Evolutionary conservation across 768 basidiomycete genomes (phyloP).

Genomic region (Lactifluus echinatus): DNA sequence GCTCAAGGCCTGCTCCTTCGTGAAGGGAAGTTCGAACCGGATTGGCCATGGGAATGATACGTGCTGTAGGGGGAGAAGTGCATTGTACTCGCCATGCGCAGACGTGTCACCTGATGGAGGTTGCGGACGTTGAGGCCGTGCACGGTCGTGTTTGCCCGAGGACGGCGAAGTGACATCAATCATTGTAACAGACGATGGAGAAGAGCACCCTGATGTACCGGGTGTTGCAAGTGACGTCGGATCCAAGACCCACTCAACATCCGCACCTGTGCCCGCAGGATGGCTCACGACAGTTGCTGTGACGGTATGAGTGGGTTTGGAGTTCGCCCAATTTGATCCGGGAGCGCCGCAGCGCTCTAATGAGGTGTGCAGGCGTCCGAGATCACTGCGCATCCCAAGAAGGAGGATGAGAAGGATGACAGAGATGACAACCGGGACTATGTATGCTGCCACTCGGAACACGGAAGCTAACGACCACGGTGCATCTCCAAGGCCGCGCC

Average conservation of each 20-base stretch:
- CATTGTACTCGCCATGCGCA: constrained; percentile 14
- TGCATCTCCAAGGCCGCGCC: not conserved
- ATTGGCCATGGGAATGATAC: constrained; percentile 26
- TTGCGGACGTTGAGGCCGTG: not conserved
- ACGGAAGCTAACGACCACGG: not conserved
- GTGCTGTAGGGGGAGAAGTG: constrained; percentile 24
- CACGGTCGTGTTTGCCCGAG: constrained; percentile 20
- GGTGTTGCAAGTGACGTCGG: not conserved
- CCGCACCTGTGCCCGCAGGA: not conserved
- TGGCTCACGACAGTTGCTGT: constrained; percentile 31
- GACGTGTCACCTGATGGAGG: constrained; percentile 24
- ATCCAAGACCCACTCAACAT: not conserved
- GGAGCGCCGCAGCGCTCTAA: constrained; percentile 24
- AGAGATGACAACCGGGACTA: constrained; percentile 26
- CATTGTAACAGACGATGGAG: constrained; percentile 9
- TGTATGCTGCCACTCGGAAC: constrained; percentile 18
- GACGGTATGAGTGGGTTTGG: constrained; percentile 26
- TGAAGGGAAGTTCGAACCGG: constrained; percentile 30
- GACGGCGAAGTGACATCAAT: constrained; percentile 14
- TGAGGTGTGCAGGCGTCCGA: constrained; percentile 25
- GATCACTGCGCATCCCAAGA: constrained; percentile 25
- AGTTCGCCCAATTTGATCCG: constrained; percentile 8
- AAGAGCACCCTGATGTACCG: not conserved
- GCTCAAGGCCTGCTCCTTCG: constrained; percentile 24
- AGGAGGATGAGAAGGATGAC: constrained; percentile 24